Evolutionary conservation across 2,329 filamentous ascomycete species (phyloP), one percentile per base, ranked within the genome.

Genomic region (Beauveria asiatica): DNA sequence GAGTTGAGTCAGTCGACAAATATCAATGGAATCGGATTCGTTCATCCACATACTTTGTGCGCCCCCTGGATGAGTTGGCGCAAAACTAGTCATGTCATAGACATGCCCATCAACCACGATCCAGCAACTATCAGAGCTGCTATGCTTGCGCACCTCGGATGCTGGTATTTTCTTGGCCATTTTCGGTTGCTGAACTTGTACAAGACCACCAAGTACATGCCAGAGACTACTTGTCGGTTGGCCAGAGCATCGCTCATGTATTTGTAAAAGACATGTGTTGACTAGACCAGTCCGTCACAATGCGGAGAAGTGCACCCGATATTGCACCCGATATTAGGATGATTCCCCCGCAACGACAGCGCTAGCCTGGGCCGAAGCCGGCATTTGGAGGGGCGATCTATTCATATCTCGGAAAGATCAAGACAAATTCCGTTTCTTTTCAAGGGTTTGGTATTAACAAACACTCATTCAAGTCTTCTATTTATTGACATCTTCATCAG

Each of bases 71-170:
- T 69, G 67, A 1, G 63, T 46, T 1, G 64, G 62, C 1, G 67
- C 66, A 37, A 69, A 69, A 11, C 62, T 56, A 0, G 67, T 67
- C 23, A 69, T 73, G 69, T 90, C 84, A 75, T 85, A 89, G 45
- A 88, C 84, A 60, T 80, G 76, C 42, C 80, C 80, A 66, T 88
- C 80, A n/a, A 89, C 80, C 23, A 87, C 84, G 62, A 89, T 80
- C 87, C 86, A 89, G 65, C 81, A 76, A 65, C 84, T 78, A 16
- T 76, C 71, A 0, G 73, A 70, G 0, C 69, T 74, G 46, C 73
- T 75, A 65, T 84, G 81, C 42, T 67, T 67, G 1, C 74, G 73
- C 60, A 84, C 70, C 61, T 83, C 75, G 46, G 73, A 64, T 2
- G 70, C 65, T 16, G 76, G 75, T 21, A 82, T 53, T 16, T 69